These are phyloP conservation scores for Hypomontagnella monticulosa DNA, from an alignment of 495 filamentous ascomycete genomes.

Conservation along the genomic window DNA sequence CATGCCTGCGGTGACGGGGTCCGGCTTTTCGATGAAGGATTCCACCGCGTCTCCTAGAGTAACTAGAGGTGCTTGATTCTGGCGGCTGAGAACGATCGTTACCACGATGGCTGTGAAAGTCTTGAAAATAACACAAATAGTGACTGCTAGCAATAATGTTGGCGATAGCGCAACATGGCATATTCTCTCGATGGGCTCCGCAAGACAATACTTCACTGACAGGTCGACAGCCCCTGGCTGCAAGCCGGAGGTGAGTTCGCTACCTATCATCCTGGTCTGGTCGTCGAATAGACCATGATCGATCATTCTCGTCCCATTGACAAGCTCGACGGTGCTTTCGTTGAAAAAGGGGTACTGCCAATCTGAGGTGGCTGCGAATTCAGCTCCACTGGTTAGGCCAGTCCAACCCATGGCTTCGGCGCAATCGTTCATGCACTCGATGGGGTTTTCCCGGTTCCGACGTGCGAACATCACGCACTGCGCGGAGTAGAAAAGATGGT, in stretches of 20 bases:
- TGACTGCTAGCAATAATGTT: constrained; percentile 46
- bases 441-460: neutral
- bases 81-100: constrained; percentile 41
- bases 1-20: constrained; percentile 48
- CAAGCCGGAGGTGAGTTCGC: constrained; percentile 25
- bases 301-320: constrained; percentile 1
- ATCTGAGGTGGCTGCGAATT: neutral
- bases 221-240: constrained; percentile 15
- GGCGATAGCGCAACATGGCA: constrained; percentile 41
- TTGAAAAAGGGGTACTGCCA: constrained; percentile 33
- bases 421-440: constrained; percentile 12
- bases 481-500: constrained; percentile 34
- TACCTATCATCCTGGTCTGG: constrained; percentile 5
- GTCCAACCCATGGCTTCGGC: neutral
- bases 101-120: constrained; percentile 48
- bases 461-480: constrained; percentile 27
- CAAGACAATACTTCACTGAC: constrained; percentile 36
- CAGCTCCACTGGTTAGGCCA: no score
- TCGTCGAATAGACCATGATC: no score
- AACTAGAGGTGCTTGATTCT: constrained; percentile 49
- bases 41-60: constrained; percentile 64
- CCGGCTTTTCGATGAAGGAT: constrained; percentile 57
- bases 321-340: no score
- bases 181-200: constrained; percentile 19
- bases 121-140: constrained; percentile 52